Evolutionary conservation across 805 yeast species (phyloP), one percentile per base, ranked within the genome.

Genomic region (Grigorovia yakushimaensis): DNA sequence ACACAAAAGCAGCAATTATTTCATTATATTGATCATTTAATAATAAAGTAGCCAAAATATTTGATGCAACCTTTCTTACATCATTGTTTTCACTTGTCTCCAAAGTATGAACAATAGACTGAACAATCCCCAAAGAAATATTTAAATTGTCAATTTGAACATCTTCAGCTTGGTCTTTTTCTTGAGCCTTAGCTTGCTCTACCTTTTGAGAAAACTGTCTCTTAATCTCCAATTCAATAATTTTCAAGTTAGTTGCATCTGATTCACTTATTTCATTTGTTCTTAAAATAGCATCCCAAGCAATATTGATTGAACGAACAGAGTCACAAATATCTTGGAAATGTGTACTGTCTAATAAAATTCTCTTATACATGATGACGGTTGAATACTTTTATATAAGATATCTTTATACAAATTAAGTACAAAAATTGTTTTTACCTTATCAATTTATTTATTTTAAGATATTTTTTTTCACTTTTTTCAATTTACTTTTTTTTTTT

Each of bases 271-370:
- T 71, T 41, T 81, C 76, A 43, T 78, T 80, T 18, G 89, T 81
- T 47, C 95, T 74, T 10, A 85, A 81, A 56, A 84, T 79, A 9
- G 94, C 94, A 59, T 86, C 94, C 97, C 97, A 89, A 30, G 95
- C 94, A 47, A 88, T 78, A 30, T 89, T 81, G 53, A 93, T 77
- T 50, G 85, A 82, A 57, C 93, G 73, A 52, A 88, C 81, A 51
- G 78, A 79, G 53, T 74, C 72, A 55, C 82, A 73, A 46, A 82
- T 74, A 56, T 82, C 89, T 49, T 74, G 73, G 59, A 86, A 71
- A 56, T 76, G 79, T 30, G 74, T 74, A 63, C 87, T 82, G 53
- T 86, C 89, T 56, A 84, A 66, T 46, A 64, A 54, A 45, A 64
- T 59, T 51, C 51, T 54, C 15, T 42, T 33, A 17, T 3, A 33